Base-by-base conservation (phyloP, 2,329 filamentous ascomycete genomes). In the Penicillium expansum region DNA sequence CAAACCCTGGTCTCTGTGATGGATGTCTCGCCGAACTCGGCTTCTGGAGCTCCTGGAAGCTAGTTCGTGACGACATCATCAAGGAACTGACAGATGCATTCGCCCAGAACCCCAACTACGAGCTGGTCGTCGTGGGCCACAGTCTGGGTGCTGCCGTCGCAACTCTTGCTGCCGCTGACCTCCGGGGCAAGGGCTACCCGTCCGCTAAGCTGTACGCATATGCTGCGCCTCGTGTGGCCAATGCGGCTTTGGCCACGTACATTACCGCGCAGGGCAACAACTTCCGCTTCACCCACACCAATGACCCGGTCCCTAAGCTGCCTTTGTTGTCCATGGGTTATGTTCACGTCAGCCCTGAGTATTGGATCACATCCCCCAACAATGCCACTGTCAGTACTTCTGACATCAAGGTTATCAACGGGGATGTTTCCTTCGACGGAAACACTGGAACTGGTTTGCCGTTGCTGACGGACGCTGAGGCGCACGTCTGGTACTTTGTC, bases 341-440 rank as follows among this genome's bases (percentile, higher is more conserved):
- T 76, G 76, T 81, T 38, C 88, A 91, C 71, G 82, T 84, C n/a
- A 83, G 79, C 16, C 86, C 88, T 1, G 89, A 91, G 77, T 90
- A 86, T 74, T 90, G 83, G 80, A 76, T 88, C 35, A 67, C 62
- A 0, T 69, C 75, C 1, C 55, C 53, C 1, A 62, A 65, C 30
- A 66, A 66, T 22, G 49, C 61, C 8, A 62, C 62, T 16, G 66
- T 70, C 13, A 32, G 42, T 0, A 42, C 62, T 0, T 49, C 52
- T 14, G 62, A 69, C 24, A 53, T 71, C 7, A 42, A 63, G 18
- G 61, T 69, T 5, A 52, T 69, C 13, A 44, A 62, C 1, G 67
- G 67, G 1, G 61, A 57, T 13, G 51, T 69, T 11, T 69, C 67
- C 22, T 60, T 47, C 5, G 30, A 65, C 1, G 70, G 69, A 0